phyloP scores from a whole-genome alignment of 2,329 filamentous ascomycete genomes.

The Nigrospora sphaerica region DNA sequence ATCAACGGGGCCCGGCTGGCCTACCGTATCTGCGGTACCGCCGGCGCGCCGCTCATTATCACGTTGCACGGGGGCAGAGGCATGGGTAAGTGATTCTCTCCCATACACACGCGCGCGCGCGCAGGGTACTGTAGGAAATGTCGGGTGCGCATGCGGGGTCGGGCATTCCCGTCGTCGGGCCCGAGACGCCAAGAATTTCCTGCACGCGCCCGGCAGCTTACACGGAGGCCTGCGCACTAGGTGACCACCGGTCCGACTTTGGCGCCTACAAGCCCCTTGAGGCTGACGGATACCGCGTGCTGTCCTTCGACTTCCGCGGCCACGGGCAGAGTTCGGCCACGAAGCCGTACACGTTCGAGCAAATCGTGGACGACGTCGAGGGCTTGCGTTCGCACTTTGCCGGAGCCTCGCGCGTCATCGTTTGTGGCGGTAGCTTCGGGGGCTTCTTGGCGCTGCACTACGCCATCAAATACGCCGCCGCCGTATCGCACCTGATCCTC shows the following conservation, averaged over 20 bases:
- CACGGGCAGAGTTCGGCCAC: constrained; percentile 26
- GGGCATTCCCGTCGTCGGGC: too few relatives aligned
- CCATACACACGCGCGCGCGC: not conserved
- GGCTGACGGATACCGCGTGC: constrained; percentile 14
- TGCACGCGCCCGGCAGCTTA: too few relatives aligned
- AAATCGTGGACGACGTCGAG: constrained; percentile 30
- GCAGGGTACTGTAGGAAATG: too few relatives aligned
- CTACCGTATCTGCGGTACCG: constrained; percentile 21
- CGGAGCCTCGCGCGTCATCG: constrained; percentile 16
- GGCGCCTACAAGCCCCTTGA: constrained; percentile 20
- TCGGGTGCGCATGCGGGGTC: too few relatives aligned
- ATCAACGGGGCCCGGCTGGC: constrained; percentile 26
- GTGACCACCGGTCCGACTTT: constrained; percentile 26
- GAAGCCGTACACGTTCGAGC: constrained; percentile 25
- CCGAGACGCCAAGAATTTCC: too few relatives aligned
- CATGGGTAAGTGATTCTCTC: constrained; percentile 21
- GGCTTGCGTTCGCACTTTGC: constrained; percentile 21
- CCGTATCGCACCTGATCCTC: constrained; percentile 24
- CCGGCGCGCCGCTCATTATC: constrained; percentile 23
- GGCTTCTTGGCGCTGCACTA: constrained; percentile 31
- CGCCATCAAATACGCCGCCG: constrained; percentile 25
- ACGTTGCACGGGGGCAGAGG: constrained; percentile 29
- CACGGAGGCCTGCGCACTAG: constrained; percentile 6
- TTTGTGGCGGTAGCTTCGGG: constrained; percentile 31
- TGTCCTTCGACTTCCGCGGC: constrained; percentile 29